These are phyloP conservation scores for Trichoderma asperellum DNA, from an alignment of 2,329 filamentous ascomycete species.

Conservation along the genomic window DNA sequence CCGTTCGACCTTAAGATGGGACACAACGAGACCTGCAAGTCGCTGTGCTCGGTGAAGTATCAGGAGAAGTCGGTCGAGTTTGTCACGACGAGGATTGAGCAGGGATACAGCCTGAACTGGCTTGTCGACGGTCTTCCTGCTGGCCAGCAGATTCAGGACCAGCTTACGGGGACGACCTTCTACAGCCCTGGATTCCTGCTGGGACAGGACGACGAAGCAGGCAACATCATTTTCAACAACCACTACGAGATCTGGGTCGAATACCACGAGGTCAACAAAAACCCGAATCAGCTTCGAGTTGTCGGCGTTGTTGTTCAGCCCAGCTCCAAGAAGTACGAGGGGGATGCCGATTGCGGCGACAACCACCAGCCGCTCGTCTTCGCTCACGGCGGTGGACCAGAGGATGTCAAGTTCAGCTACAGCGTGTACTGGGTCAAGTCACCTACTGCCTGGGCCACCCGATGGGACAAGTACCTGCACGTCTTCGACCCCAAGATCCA, in stretches of 20 bases:
- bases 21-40: constrained; percentile 84
- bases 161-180: constrained; percentile 75
- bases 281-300: constrained; percentile 74
- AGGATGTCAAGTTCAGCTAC: constrained; percentile 82
- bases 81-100: constrained; percentile 78
- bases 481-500: constrained; percentile 98
- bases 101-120: constrained; percentile 94
- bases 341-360: constrained; percentile 65
- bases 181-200: constrained; percentile 92
- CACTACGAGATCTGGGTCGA: constrained; percentile 95
- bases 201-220: constrained; percentile 59
- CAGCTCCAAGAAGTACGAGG: constrained; percentile 66
- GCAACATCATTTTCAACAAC: constrained; percentile 75
- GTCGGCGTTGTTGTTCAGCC: constrained; percentile 92
- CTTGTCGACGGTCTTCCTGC: constrained; percentile 92
- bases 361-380: constrained; percentile 64
- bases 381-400: constrained; percentile 57
- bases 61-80: constrained; percentile 71
- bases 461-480: constrained; percentile 98
- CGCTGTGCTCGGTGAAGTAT: constrained; percentile 70
- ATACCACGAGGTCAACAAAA: constrained; percentile 77
- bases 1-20: constrained; percentile 88
- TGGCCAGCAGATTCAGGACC: constrained; percentile 79
- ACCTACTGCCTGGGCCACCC: constrained; percentile 86
- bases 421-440: constrained; percentile 88